phyloP scores from a whole-genome alignment of 176 grass and related monocot species.

The Panicum miliaceum region DNA sequence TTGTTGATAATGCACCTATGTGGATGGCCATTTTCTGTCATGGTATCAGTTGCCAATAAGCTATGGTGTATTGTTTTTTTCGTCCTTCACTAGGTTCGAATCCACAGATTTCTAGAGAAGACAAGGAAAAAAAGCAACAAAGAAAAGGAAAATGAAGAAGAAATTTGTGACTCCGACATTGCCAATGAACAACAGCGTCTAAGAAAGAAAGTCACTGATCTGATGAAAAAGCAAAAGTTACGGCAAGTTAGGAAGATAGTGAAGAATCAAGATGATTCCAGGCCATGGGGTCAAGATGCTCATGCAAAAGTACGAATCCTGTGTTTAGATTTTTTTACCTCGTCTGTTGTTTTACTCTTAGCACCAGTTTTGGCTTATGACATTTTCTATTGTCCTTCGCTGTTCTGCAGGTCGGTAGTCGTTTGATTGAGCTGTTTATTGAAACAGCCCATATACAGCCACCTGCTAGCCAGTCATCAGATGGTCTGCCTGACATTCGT shows the following conservation, averaged over 20 bases:
- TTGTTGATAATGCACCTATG: neutral
- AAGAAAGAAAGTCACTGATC: conserved; percentile 83
- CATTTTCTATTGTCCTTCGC: conserved; percentile 26
- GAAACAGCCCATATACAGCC: conserved; percentile 95
- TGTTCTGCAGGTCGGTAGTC: conserved; percentile 84
- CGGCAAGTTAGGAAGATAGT: conserved; percentile 70
- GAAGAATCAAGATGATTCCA: conserved; percentile 72
- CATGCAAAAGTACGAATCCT: conserved; percentile 74
- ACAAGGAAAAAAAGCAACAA: conserved; percentile 71
- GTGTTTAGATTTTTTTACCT: conserved; percentile 25
- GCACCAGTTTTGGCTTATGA: neutral
- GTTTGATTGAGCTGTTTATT: conserved; percentile 89
- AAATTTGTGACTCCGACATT: conserved; percentile 44
- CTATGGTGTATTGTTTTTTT: conserved; percentile 23
- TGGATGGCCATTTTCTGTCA: neutral
- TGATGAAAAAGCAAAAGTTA: conserved; percentile 87
- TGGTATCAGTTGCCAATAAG: conserved; percentile 6
- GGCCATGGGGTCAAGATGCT: conserved; percentile 91
- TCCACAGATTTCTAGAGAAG: conserved; percentile 90
- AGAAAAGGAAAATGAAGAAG: conserved; percentile 55
- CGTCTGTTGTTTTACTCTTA: conserved; percentile 13
- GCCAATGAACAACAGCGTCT: conserved; percentile 62
- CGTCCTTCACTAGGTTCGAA: conserved; percentile 63
- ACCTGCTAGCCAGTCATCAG: conserved; percentile 71
- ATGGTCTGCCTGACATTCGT: conserved; percentile 88